Evolutionary conservation across 2,329 filamentous ascomycete genomes (phyloP).

Genomic region (Colletotrichum lindemuthianum): DNA sequence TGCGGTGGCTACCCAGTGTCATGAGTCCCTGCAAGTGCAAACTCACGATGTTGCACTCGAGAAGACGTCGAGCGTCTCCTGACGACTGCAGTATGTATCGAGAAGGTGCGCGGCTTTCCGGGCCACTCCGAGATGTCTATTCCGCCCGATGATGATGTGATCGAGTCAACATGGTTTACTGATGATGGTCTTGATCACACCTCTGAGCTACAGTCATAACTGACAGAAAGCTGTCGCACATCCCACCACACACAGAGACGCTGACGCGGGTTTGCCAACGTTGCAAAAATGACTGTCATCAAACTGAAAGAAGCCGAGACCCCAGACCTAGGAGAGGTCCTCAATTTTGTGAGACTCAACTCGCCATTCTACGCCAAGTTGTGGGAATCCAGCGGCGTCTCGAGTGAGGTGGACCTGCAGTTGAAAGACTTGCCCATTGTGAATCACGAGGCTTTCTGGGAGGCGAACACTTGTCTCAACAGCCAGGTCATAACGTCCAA

Average conservation of each 20-base stretch:
- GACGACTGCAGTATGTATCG: no score
- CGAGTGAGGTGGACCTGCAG: background rate
- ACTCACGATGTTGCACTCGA: background rate
- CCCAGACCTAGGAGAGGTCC: conserved; percentile 7
- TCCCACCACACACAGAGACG: background rate
- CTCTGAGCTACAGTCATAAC: no score
- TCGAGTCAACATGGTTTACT: no score
- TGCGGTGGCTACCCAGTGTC: background rate
- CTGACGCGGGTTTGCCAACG: no score
- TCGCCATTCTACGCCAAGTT: conserved; percentile 21
- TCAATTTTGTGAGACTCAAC: conserved; percentile 22
- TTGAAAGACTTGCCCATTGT: conserved; percentile 13
- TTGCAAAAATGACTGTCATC: conserved; percentile 8
- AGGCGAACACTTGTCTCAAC: conserved; percentile 25
- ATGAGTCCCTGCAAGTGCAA: background rate
- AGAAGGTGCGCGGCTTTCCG: no score
- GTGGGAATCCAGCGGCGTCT: background rate
- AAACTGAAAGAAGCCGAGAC: background rate
- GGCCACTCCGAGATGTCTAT: no score
- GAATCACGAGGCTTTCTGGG: conserved; percentile 25
- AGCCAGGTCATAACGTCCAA: conserved; percentile 28
- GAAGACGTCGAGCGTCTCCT: background rate
- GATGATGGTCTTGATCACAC: no score
- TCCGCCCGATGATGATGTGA: no score
- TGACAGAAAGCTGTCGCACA: no score